Evolutionary conservation across 176 grass and related monocot species (phyloP), one percentile per base, ranked within the genome.

Genomic region (Oryza rufipogon): DNA sequence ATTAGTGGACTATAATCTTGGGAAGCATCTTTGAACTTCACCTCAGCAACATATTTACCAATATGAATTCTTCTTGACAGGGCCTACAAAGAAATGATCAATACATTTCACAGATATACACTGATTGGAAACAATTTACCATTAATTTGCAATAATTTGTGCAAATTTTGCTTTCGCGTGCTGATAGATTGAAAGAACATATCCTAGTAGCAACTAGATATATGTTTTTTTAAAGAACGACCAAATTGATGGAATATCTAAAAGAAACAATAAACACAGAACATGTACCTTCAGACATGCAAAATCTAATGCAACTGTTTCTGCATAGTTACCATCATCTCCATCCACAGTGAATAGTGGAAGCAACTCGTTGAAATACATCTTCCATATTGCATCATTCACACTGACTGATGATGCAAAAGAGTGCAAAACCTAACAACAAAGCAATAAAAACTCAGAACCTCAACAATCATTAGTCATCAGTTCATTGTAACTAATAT

Each of bases 41-140:
- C 93, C 72, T 98, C 96, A 17, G 96, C 96, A 16, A 98, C 96
- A 86, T 92, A 98, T 83, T 94, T 98, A 58, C 96, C 93, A 51
- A 71, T 89, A 79, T 98, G 91, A 60, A 95, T 92, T 95, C 96
- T 92, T 88, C 89, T 90, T n/a, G 93, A 98, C 42, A 98, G 41
- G 80, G 88, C 91, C 96, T 98, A 61, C 20, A 86, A 75, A 71
- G 67, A 80, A 22, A 85, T 12, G 0, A 61, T 84, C 64, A 51
- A 66, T 6, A 42, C 36, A 38, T 38, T 38, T 84, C 13, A 52
- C 2, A 32, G 7, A 13, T 15, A 64, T 64, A 81, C 30, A 72
- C n/a, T 81, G 32, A 54, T 6, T 19, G 49, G 10, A 34, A 80
- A 10, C 42, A 48, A 63, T 72, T 23, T 73, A 12, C 13, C 2